Evolutionary conservation across 2,329 filamentous ascomycete species (phyloP).

Genomic region (Hysterium pulicare): DNA sequence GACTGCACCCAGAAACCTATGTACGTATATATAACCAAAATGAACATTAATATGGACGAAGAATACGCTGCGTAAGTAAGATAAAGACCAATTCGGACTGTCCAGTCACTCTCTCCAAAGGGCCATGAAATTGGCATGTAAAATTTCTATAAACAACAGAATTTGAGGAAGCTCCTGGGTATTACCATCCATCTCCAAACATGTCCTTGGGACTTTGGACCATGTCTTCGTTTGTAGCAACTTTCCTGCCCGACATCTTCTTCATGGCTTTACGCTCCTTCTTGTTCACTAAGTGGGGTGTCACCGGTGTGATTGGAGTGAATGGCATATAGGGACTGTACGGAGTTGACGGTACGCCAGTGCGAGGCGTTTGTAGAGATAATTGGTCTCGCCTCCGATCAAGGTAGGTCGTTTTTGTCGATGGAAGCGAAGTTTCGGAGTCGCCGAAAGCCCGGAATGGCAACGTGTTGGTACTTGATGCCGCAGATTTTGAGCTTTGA

Average conservation of each 20-base stretch:
- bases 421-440: slow-evolving; percentile 23
- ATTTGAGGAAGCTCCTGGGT: too few species aligned
- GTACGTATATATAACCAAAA: too few species aligned
- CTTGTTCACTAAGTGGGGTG: slow-evolving; percentile 69
- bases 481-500: slow-evolving; percentile 9
- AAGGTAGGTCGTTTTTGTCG: slow-evolving; percentile 44
- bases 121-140: too few species aligned
- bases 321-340: slow-evolving; percentile 80
- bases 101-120: too few species aligned
- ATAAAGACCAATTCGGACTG: too few species aligned
- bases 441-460: slow-evolving; percentile 33
- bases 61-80: too few species aligned
- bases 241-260: slow-evolving; percentile 61
- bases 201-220: slow-evolving; percentile 38
- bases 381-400: slow-evolving; percentile 34
- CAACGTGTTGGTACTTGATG: slow-evolving; percentile 21
- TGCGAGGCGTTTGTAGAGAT: slow-evolving; percentile 47
- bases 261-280: slow-evolving; percentile 68
- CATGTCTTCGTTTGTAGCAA: slow-evolving; percentile 45
- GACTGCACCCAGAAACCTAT: too few species aligned
- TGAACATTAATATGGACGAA: too few species aligned
- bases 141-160: too few species aligned
- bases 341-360: slow-evolving; percentile 62
- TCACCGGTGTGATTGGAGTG: slow-evolving; percentile 71
- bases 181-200: slow-evolving; percentile 26